Evolutionary conservation across 2,329 filamentous ascomycete species (phyloP).

Genomic region (Aureobasidium subglaciale): DNA sequence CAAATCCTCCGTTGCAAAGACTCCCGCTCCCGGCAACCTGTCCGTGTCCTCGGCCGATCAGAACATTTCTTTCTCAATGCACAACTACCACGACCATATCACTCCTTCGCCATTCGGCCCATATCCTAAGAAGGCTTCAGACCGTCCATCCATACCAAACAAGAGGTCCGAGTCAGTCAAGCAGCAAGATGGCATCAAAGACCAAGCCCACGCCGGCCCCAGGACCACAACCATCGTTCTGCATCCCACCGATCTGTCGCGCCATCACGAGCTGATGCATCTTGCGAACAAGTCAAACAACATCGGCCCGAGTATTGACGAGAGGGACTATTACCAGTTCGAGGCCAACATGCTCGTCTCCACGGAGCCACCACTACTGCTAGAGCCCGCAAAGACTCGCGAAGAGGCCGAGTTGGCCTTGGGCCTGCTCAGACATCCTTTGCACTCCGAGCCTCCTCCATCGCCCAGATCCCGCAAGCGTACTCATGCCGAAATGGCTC

Average conservation of each 20-base stretch:
- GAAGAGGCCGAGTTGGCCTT: conserved; percentile 66
- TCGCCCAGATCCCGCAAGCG: conserved; percentile 85
- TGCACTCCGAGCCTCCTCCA: conserved; percentile 69
- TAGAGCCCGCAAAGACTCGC: conserved; percentile 66
- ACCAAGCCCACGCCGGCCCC: conserved; percentile 35
- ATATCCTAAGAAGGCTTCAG: conserved; percentile 45
- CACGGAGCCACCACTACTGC: conserved; percentile 65
- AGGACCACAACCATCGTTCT: conserved; percentile 73
- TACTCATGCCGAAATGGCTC: conserved; percentile 88
- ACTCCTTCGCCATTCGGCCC: conserved; percentile 82
- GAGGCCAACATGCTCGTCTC: conserved; percentile 70
- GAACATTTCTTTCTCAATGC: conserved; percentile 69
- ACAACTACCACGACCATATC: conserved; percentile 84
- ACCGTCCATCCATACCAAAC: conserved; percentile 34
- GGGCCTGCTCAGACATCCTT: conserved; percentile 64
- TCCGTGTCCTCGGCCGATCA: conserved; percentile 49
- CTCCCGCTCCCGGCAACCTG: conserved; percentile 37
- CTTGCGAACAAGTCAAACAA: conserved; percentile 61
- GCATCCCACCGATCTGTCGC: conserved; percentile 70
- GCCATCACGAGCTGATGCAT: conserved; percentile 68
- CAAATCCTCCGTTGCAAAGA: conserved; percentile 57
- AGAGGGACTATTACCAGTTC: conserved; percentile 62
- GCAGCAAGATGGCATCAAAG: conserved; percentile 34
- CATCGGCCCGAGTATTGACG: conserved; percentile 55
- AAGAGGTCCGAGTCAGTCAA: conserved; percentile 34